Evolutionary conservation across 805 yeast species (phyloP).

Genomic region (Candida namnaoensis): DNA sequence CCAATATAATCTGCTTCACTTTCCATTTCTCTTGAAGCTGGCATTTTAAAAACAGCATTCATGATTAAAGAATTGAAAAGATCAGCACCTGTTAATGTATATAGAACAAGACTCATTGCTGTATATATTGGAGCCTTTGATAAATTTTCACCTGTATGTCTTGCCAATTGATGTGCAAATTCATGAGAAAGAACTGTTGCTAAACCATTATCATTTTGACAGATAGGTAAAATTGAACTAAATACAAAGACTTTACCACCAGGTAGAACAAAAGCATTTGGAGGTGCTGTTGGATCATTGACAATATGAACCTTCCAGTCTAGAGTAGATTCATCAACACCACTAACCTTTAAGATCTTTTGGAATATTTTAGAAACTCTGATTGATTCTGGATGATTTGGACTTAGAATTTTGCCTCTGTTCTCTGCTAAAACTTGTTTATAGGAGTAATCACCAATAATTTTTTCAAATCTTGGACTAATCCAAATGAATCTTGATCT

Average conservation of each 20-base stretch:
- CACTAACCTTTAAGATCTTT: slow-evolving; percentile 52
- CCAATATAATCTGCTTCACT: slow-evolving; percentile 96
- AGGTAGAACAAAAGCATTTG: slow-evolving; percentile 94
- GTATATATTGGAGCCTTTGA: slow-evolving; percentile 70
- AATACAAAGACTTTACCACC: slow-evolving; percentile 94
- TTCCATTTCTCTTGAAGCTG: slow-evolving; percentile 90
- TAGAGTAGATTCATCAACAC: slow-evolving; percentile 21
- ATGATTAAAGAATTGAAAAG: slow-evolving; percentile 42
- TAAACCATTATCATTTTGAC: slow-evolving; percentile 78
- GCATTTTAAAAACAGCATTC: slow-evolving; percentile 57
- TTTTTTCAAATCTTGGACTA: slow-evolving; percentile 53
- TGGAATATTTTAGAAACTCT: slow-evolving; percentile 57
- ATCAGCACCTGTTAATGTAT: slow-evolving; percentile 53
- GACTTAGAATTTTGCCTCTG: slow-evolving; percentile 46
- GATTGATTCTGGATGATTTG: slow-evolving; percentile 46
- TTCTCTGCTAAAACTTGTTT: slow-evolving; percentile 49
- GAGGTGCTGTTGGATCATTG: slow-evolving; percentile 63
- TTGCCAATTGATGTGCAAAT: slow-evolving; percentile 87
- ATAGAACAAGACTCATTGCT: slow-evolving; percentile 40
- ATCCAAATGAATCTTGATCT: slow-evolving; percentile 66
- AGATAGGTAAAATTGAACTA: slow-evolving; percentile 66
- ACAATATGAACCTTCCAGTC: slow-evolving; percentile 83
- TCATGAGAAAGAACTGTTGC: slow-evolving; percentile 96
- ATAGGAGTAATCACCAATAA: slow-evolving; percentile 59
- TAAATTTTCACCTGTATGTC: slow-evolving; percentile 81